These are phyloP conservation scores for Lepraria neglecta DNA, from an alignment of 495 filamentous ascomycete species.

Conservation along the genomic window DNA sequence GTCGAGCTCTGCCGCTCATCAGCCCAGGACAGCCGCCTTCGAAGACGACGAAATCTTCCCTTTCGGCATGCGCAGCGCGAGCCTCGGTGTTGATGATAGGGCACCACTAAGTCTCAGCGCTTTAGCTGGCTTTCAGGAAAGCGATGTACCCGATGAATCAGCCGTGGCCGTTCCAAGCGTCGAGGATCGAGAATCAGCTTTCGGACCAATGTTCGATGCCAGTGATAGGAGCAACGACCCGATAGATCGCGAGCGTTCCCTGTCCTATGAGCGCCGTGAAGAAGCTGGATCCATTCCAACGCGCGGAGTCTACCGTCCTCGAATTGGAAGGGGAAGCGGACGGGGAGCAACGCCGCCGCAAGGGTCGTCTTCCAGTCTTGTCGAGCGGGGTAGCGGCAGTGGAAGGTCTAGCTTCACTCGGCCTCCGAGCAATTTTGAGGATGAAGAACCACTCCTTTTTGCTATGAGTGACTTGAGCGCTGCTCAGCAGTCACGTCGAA, in stretches of 20 bases:
- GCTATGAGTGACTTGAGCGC: constrained; percentile 78
- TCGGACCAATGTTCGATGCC: constrained; percentile 44
- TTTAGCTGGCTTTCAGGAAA: constrained; percentile 45
- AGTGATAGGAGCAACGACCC: constrained; percentile 35
- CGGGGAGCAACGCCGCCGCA: constrained; percentile 31
- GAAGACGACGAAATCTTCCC: constrained; percentile 57
- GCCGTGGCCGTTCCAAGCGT: constrained; percentile 22
- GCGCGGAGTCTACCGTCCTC: constrained; percentile 30
- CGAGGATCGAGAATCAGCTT: constrained; percentile 28
- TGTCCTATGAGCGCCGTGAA: constrained; percentile 22
- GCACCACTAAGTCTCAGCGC: constrained; percentile 52
- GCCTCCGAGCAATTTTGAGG: constrained; percentile 41
- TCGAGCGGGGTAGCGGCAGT: constrained; percentile 47
- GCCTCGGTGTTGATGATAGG: constrained; percentile 63
- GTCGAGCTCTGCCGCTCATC: constrained; percentile 74
- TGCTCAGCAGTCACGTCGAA: constrained; percentile 54
- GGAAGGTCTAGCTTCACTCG: constrained; percentile 43
- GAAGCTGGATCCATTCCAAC: constrained; percentile 13
- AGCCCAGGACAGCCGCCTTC: constrained; percentile 44
- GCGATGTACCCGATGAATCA: constrained; percentile 17
- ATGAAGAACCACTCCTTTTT: constrained; percentile 80
- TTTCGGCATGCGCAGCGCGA: constrained; percentile 68
- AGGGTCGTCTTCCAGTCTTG: constrained; percentile 39
- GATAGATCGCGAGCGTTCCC: constrained; percentile 40
- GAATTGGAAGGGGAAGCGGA: constrained; percentile 32